Percentiles rank a stretch among this genome's conserved stretches.
phyloP scores from a whole-genome alignment of 345 rosid species.

The Lepidium aucheri region DNA sequence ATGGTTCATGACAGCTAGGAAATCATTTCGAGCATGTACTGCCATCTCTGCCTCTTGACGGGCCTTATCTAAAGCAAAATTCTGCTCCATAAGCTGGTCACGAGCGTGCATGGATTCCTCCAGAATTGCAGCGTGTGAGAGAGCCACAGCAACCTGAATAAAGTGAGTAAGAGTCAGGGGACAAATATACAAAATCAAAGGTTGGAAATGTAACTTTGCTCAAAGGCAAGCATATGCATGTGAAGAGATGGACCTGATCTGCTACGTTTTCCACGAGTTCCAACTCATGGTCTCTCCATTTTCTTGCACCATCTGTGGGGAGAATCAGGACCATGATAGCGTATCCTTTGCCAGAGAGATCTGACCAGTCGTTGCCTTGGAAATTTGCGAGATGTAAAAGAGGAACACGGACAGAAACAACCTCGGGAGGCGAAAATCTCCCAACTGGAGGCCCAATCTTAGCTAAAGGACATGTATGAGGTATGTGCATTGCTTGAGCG shows the following conservation, averaged over 20 bases:
- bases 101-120: conserved; percentile 92
- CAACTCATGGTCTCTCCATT: conserved; percentile 89
- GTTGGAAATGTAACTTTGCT: neutral
- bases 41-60: conserved; percentile 89
- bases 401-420: conserved; percentile 93
- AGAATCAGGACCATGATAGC: conserved; percentile 91
- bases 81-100: conserved; percentile 79
- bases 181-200: neutral
- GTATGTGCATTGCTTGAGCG: conserved; percentile 58
- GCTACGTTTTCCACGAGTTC: conserved; percentile 93
- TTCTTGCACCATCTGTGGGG: conserved; percentile 70
- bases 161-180: neutral
- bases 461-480: conserved; percentile 66
- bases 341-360: conserved; percentile 64
- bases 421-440: conserved; percentile 58
- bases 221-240: neutral
- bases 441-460: conserved; percentile 63
- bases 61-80: conserved; percentile 68
- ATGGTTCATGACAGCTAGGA: conserved; percentile 93
- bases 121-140: conserved; percentile 90
- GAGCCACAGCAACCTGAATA: conserved; percentile 90
- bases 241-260: conserved; percentile 62
- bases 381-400: conserved; percentile 75
- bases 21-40: conserved; percentile 88
- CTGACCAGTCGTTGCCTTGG: conserved; percentile 82